phyloP scores from a whole-genome alignment of 441 rosid species.

The Daphne laureola region DNA sequence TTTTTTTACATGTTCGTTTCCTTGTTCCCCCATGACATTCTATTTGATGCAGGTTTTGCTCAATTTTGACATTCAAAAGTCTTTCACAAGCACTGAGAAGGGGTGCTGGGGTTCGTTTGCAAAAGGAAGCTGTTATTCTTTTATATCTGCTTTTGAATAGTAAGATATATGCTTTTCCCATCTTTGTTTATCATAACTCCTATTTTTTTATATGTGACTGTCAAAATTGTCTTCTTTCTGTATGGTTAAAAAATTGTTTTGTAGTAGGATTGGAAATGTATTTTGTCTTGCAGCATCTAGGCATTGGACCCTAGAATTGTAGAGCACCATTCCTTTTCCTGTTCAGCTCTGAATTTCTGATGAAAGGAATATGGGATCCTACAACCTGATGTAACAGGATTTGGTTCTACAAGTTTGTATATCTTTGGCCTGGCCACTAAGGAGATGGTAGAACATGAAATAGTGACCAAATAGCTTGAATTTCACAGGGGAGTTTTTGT shows the following conservation, averaged over 20 bases:
- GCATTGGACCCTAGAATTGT: too few relatives aligned
- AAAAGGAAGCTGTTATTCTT: constrained; percentile 58
- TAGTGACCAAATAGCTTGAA: too few relatives aligned
- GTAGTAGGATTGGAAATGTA: too few relatives aligned
- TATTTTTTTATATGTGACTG: constrained; percentile 1
- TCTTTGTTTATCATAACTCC: constrained; percentile 2
- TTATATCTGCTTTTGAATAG: constrained; percentile 69
- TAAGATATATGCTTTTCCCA: constrained; percentile 25
- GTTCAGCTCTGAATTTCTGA: too few relatives aligned
- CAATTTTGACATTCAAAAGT: constrained; percentile 36
- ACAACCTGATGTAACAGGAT: too few relatives aligned
- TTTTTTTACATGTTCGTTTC: constrained; percentile 9
- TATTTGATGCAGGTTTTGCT: constrained; percentile 45
- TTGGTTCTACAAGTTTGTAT: too few relatives aligned
- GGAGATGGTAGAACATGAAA: too few relatives aligned
- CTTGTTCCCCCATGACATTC: constrained; percentile 13
- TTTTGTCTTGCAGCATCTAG: too few relatives aligned
- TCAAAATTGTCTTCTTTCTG: not conserved
- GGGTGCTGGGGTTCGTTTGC: constrained; percentile 50
- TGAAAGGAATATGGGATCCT: too few relatives aligned
- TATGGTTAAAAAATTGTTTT: not conserved
- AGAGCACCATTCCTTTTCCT: too few relatives aligned
- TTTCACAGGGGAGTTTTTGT: too few relatives aligned
- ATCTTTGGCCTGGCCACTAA: too few relatives aligned
- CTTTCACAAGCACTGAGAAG: constrained; percentile 47